Evolutionary conservation across 176 grass and related monocot genomes (phyloP).

Genomic region (Saccharum officinarum): DNA sequence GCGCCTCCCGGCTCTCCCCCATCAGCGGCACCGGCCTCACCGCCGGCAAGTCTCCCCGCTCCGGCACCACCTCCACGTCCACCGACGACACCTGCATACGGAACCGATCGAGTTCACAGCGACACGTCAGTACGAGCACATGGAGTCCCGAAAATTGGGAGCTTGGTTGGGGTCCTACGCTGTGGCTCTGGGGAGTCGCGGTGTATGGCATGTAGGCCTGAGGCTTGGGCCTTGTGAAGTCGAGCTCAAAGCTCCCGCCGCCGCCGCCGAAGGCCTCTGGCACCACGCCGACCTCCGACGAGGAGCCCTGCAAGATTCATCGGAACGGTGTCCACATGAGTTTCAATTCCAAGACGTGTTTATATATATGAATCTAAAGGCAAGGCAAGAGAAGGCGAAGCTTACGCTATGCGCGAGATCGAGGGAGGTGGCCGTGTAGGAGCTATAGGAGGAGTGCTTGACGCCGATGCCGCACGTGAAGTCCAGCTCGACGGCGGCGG

Average conservation of each 20-base stretch:
- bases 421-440: constrained; percentile 54
- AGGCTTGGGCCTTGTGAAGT: constrained; percentile 44
- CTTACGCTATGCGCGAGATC: constrained; percentile 59
- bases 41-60: constrained; percentile 27
- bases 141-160: not conserved
- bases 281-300: constrained; percentile 79
- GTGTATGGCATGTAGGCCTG: constrained; percentile 47
- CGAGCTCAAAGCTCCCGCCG: constrained; percentile 40
- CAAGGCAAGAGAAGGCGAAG: not conserved
- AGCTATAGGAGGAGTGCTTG: constrained; percentile 54
- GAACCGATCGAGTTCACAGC: not conserved
- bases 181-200: constrained; percentile 22
- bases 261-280: constrained; percentile 53
- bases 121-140: not conserved
- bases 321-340: not conserved
- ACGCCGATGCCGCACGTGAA: constrained; percentile 46
- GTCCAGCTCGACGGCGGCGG: constrained; percentile 40
- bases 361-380: not conserved
- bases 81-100: constrained; percentile 52
- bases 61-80: constrained; percentile 62
- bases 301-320: constrained; percentile 56
- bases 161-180: constrained; percentile 20
- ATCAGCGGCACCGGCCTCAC: constrained; percentile 27
- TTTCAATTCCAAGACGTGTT: not conserved
- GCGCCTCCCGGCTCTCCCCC: constrained; percentile 56